Conservation (phyloP, 225 moss, liverwort and hornwort species). For the Bryoerythrophyllum caledonicum region DNA sequence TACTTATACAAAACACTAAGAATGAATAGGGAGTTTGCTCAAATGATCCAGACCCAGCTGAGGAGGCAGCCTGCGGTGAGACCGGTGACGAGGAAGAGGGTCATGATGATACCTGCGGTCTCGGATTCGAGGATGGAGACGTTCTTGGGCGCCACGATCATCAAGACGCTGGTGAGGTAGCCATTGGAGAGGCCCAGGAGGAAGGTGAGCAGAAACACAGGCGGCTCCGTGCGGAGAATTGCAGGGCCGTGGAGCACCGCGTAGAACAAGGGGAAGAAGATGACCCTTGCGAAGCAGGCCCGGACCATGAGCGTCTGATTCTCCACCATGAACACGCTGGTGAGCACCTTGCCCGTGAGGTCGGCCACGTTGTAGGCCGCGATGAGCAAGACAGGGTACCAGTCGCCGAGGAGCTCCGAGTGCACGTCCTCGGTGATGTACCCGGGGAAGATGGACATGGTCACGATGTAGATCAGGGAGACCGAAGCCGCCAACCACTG, state of each 20-base stretch:
- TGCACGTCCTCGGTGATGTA: constrained; percentile 82
- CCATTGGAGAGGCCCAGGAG: constrained; percentile 78
- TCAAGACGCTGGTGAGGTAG: constrained; percentile 66
- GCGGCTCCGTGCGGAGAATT: constrained; percentile 62
- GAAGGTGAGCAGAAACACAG: constrained; percentile 68
- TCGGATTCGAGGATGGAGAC: constrained; percentile 63
- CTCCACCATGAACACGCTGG: constrained; percentile 52
- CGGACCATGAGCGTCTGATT: constrained; percentile 39
- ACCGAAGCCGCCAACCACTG: constrained; percentile 67
- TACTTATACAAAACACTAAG: constrained; percentile 20
- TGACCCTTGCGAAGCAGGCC: constrained; percentile 55
- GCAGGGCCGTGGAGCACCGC: constrained; percentile 62
- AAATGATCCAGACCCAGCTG: constrained; percentile 69
- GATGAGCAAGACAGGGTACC: constrained; percentile 71
- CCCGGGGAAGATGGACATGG: constrained; percentile 86
- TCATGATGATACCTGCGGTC: constrained; percentile 73
- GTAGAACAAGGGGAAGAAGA: constrained; percentile 77
- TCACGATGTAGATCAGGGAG: constrained; percentile 49
- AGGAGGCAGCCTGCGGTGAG: constrained; percentile 45
- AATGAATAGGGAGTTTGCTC: constrained; percentile 8
- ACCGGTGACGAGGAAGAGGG: constrained; percentile 55
- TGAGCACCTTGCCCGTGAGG: constrained; percentile 65
- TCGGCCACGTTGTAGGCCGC: constrained; percentile 62
- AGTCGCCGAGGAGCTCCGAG: constrained; percentile 36
- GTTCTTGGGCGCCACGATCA: constrained; percentile 77